Conservation (phyloP, 2,329 filamentous ascomycete species). For the Cladophialophora bantiana region DNA sequence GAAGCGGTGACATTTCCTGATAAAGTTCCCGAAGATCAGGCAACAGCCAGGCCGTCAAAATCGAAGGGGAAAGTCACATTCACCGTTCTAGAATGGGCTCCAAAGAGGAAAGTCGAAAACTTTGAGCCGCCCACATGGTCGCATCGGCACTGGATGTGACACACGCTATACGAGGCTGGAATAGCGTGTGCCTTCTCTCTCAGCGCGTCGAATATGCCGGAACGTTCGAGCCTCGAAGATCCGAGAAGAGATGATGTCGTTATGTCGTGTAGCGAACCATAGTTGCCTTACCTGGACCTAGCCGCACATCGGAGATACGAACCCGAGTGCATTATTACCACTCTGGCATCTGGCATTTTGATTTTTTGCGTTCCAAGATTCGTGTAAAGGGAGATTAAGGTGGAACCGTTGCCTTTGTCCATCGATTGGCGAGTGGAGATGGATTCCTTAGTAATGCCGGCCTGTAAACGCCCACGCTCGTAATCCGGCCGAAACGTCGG, state of each 20-base stretch:
- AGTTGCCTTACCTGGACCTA: not conserved
- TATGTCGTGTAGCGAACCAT: not conserved
- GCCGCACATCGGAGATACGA: not conserved
- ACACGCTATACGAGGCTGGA: not conserved
- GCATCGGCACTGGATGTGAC: not conserved
- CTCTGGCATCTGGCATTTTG: not conserved
- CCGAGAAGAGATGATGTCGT: not conserved
- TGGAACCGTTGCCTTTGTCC: not conserved
- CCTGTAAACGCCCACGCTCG: not conserved
- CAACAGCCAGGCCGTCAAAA: conserved; percentile 1
- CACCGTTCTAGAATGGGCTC: not conserved
- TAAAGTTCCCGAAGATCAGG: conserved; percentile 3
- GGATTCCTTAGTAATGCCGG: not conserved
- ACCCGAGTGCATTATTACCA: not conserved
- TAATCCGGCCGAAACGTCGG: not conserved
- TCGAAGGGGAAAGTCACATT: not conserved
- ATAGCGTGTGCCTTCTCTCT: not conserved
- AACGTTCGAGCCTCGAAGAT: not conserved
- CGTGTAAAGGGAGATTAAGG: not conserved
- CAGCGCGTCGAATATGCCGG: not conserved
- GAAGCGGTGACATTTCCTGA: not conserved
- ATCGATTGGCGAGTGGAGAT: not conserved
- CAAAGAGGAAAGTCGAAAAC: not conserved
- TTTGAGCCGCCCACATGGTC: not conserved
- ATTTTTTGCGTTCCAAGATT: not conserved